Evolutionary conservation across 148 eudicot genomes (phyloP).

Genomic region (Limonium bicolor): DNA sequence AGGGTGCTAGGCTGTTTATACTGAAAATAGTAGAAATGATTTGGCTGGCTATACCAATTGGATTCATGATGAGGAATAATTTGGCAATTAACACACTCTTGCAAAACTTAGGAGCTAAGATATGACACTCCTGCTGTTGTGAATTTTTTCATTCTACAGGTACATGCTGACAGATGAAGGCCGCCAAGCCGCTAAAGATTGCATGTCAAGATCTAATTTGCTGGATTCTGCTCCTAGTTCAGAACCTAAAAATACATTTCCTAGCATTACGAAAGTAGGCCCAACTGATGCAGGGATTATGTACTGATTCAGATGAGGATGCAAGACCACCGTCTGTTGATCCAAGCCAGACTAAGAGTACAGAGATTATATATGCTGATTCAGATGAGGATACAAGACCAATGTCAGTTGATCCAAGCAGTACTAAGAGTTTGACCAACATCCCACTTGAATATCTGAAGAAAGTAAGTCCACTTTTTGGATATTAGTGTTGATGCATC

Average conservation of each 20-base stretch:
- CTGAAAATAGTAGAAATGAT: too few species aligned
- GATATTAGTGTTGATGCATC: too few species aligned
- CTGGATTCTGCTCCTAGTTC: conserved; percentile 19
- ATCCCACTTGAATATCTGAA: conserved; percentile 42
- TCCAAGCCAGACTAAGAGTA: too few species aligned
- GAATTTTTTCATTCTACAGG: conserved; percentile 42
- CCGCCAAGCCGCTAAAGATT: conserved; percentile 58
- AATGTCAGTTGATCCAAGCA: conserved; percentile 12
- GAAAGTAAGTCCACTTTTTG: conserved; percentile 55
- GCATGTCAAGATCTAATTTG: conserved; percentile 61
- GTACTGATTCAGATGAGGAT: conserved; percentile 15
- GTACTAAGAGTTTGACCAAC: conserved; percentile 15
- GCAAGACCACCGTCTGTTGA: conserved; percentile 9
- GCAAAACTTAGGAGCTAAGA: too few species aligned
- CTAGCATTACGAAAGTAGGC: conserved; percentile 13
- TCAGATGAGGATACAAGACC: too few species aligned
- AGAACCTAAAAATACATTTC: conserved; percentile 7
- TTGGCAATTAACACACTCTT: too few species aligned
- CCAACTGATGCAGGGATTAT: conserved; percentile 14
- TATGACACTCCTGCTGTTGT: too few species aligned
- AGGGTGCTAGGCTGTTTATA: too few species aligned
- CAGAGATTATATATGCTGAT: too few species aligned
- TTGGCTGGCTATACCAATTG: too few species aligned
- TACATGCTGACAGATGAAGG: conserved; percentile 79
- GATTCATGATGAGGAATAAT: too few species aligned